A percentile compares a stretch with the other conserved stretches of the same genome.
Conservation (phyloP, 352 stramenopile genomes). For the Peronospora belbahrii region DNA sequence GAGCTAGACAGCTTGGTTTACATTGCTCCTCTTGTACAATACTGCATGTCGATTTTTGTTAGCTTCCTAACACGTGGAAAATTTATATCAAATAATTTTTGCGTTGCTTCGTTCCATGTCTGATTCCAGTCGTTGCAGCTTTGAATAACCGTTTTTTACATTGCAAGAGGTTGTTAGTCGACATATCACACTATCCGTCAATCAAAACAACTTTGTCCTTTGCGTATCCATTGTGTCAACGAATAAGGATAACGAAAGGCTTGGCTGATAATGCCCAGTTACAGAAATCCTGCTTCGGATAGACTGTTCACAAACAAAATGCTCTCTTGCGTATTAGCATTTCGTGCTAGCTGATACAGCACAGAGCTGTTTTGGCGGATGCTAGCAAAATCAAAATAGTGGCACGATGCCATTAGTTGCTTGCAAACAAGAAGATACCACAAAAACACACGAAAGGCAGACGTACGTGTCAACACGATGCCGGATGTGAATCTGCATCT, state of each 20-base stretch:
- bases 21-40: constrained; percentile 18
- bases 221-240: neutral
- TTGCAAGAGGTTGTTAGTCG: too few relatives aligned
- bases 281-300: constrained; percentile 82
- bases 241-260: neutral
- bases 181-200: too few relatives aligned
- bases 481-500: constrained; percentile 61
- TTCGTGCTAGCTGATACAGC: constrained; percentile 76
- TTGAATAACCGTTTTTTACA: constrained; percentile 7
- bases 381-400: constrained; percentile 27
- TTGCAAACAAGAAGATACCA: neutral
- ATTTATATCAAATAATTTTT: too few relatives aligned
- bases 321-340: constrained; percentile 84
- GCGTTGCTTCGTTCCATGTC: too few relatives aligned
- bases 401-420: constrained; percentile 5
- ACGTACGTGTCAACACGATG: constrained; percentile 83
- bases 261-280: neutral
- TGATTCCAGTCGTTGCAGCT: constrained; percentile 22
- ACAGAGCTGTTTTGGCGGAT: constrained; percentile 81
- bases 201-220: neutral
- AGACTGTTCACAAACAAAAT: constrained; percentile 87
- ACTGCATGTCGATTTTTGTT: constrained; percentile 18
- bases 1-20: constrained; percentile 5
- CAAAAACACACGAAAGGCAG: neutral
- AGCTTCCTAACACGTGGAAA: too few relatives aligned